phyloP scores from a whole-genome alignment of 2,329 filamentous ascomycete genomes.

The Aspergillus chevalieri region DNA sequence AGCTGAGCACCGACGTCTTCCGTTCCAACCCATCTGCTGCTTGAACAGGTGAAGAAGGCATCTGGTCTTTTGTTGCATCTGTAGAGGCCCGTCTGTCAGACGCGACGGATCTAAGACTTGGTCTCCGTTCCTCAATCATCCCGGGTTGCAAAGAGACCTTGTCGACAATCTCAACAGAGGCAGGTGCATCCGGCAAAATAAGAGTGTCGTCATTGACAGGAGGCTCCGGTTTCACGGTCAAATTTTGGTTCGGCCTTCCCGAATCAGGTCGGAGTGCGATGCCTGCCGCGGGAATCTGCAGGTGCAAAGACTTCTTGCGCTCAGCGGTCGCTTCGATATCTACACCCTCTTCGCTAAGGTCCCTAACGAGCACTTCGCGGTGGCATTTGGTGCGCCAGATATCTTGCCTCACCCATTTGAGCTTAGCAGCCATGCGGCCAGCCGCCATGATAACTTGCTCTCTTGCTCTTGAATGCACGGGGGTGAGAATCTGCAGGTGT shows the following conservation, averaged over 20 bases:
- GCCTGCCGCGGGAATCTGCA: conserved; percentile 11
- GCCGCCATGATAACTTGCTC: conserved; percentile 82
- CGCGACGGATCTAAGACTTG: conserved; percentile 28
- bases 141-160: conserved; percentile 17
- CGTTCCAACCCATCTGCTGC: conserved; percentile 25
- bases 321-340: conserved; percentile 20
- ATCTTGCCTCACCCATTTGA: conserved; percentile 91
- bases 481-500: conserved; percentile 80
- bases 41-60: conserved; percentile 19
- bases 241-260: conserved; percentile 1
- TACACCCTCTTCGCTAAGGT: conserved; percentile 68
- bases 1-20: conserved; percentile 34
- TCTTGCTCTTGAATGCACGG: conserved; percentile 82
- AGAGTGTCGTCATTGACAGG: conserved; percentile 8
- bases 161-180: conserved; percentile 8
- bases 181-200: conserved; percentile 8
- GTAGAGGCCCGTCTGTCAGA: conserved; percentile 27
- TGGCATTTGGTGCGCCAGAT: conserved; percentile 91
- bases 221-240: conserved; percentile 6
- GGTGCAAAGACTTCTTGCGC: conserved; percentile 8
- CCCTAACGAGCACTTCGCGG: conserved; percentile 75
- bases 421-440: conserved; percentile 73
- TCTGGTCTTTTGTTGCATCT: conserved; percentile 21
- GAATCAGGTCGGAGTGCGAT: conserved; percentile 12
- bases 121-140: conserved; percentile 21